Evolutionary conservation across 2,329 filamentous ascomycete genomes (phyloP), one percentile per base, ranked within the genome.

Genomic region (Fusarium bulbicola): DNA sequence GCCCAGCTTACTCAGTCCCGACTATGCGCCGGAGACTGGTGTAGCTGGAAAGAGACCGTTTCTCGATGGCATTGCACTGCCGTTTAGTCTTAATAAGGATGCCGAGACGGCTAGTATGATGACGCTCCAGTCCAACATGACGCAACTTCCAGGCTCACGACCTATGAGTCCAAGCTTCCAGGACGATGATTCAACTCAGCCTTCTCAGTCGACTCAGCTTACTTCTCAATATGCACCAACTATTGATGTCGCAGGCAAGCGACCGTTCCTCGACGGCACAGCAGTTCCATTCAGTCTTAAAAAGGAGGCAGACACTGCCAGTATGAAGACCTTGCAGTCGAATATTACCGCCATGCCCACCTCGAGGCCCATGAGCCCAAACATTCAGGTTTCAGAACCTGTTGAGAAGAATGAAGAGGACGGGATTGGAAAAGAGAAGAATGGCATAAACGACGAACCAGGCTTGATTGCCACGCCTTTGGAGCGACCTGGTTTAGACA

Each of bases 251-350:
- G 84, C 86, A 1, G 88, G 89, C 11, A 92, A 91, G 76, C 84
- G 92, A 8, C 91, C 92, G 0, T 90, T 90, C 47, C 85, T 92
- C 13, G 89, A 89, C 14, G 91, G 92, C 1, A 88, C 93, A 34
- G 91, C 93, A 0, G 88, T 93, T 73, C 93, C 93, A 0, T 95
- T 95, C 78, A 92, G 89, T 58, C 80, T 95, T 16, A 87, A 87
- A 60, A 88, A 87, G 72, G 87, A 92, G n/a, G 87, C 88, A 7
- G 87, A 89, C 6, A 92, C 90, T 26, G 91, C 91, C 2, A 94
- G 92, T 81, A 93, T 92, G 87, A 82, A 92, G 56, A 94, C 92
- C 1, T 81, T 94, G 32, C 83, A 85, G 42, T 89, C 88, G 8
- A 77, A 80, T 24, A 66, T 72, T 57, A 81, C 75, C 21, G 77